Conservation (phyloP, 768 basidiomycete genomes). For the Neoboletus subvelutipes region DNA sequence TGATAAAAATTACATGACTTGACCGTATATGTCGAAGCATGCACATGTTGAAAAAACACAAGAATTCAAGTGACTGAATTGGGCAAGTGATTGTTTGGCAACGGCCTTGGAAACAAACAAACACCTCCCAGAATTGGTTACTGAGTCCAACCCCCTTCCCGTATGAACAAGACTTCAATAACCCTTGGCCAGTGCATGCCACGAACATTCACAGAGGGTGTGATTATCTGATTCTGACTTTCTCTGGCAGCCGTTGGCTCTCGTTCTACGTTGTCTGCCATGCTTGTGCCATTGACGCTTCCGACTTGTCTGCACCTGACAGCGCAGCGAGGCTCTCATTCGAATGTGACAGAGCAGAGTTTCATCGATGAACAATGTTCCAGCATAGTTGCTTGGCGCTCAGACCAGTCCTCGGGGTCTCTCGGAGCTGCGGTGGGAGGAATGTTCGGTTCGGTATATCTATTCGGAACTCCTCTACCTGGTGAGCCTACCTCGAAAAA, state of each 20-base stretch:
- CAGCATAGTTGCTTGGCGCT: conserved; percentile 19
- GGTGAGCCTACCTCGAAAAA: conserved; percentile 19
- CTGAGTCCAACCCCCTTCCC: background rate
- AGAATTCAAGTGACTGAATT: background rate
- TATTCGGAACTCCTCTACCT: conserved; percentile 27
- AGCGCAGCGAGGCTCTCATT: conserved; percentile 6
- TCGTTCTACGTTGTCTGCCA: background rate
- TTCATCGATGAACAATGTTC: conserved; percentile 23
- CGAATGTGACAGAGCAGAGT: conserved; percentile 23
- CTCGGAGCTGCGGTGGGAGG: conserved; percentile 25
- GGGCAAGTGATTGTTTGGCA: conserved; percentile 26
- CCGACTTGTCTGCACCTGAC: conserved; percentile 15
- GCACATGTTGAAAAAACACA: too few species aligned
- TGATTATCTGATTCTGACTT: background rate
- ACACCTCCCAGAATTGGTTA: conserved; percentile 18
- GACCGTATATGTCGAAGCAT: background rate
- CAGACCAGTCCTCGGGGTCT: background rate
- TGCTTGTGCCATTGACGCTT: conserved; percentile 30
- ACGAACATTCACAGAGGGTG: background rate
- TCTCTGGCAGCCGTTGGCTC: background rate
- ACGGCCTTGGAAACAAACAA: conserved; percentile 32
- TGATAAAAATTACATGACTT: background rate
- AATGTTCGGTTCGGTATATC: conserved; percentile 25
- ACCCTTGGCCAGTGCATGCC: conserved; percentile 6
- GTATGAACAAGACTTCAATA: conserved; percentile 5